Percentiles rank a stretch among this genome's conserved stretches.
phyloP scores from a whole-genome alignment of 1,284 basidiomycete species.

The Malassezia psittaci region DNA sequence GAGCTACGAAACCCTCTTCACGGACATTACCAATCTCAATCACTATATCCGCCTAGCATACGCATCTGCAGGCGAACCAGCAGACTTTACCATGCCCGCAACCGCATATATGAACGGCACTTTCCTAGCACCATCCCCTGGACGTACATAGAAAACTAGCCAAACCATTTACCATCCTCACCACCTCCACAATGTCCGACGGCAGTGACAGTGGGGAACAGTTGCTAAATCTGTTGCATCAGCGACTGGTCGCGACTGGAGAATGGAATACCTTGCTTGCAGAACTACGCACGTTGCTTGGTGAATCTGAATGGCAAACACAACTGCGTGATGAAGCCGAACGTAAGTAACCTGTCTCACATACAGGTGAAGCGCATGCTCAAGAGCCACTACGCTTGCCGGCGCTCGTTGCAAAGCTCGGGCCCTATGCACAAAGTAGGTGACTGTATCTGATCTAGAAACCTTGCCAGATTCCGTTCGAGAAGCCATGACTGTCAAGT shows the following conservation, averaged over 20 bases:
- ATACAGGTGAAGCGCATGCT: slow-evolving; percentile 8
- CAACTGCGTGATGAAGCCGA: slow-evolving; percentile 15
- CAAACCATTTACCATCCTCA: background rate
- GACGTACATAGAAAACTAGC: slow-evolving; percentile 17
- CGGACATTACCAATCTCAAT: slow-evolving; percentile 53
- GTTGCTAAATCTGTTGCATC: slow-evolving; percentile 16
- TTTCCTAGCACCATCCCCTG: slow-evolving; percentile 52
- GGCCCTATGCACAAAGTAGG: slow-evolving; percentile 13
- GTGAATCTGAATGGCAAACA: slow-evolving; percentile 14
- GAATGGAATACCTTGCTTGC: slow-evolving; percentile 11
- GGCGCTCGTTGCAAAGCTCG: slow-evolving; percentile 13
- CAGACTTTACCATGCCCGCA: slow-evolving; percentile 73
- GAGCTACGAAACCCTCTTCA: slow-evolving; percentile 41
- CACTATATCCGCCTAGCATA: slow-evolving; percentile 71
- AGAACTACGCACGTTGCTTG: slow-evolving; percentile 9
- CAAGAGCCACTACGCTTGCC: slow-evolving; percentile 9
- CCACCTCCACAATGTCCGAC: slow-evolving; percentile 11
- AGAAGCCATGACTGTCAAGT: slow-evolving; percentile 1
- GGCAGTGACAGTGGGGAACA: slow-evolving; percentile 16
- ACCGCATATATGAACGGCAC: slow-evolving; percentile 67
- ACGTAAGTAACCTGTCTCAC: slow-evolving; percentile 3
- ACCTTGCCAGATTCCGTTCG: slow-evolving; percentile 16
- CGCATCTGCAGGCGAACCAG: slow-evolving; percentile 58
- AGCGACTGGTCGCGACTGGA: slow-evolving; percentile 14
- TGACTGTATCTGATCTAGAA: background rate